Evolutionary conservation across 805 yeast species (phyloP).

Genomic region (Metschnikowia aberdeeniae): DNA sequence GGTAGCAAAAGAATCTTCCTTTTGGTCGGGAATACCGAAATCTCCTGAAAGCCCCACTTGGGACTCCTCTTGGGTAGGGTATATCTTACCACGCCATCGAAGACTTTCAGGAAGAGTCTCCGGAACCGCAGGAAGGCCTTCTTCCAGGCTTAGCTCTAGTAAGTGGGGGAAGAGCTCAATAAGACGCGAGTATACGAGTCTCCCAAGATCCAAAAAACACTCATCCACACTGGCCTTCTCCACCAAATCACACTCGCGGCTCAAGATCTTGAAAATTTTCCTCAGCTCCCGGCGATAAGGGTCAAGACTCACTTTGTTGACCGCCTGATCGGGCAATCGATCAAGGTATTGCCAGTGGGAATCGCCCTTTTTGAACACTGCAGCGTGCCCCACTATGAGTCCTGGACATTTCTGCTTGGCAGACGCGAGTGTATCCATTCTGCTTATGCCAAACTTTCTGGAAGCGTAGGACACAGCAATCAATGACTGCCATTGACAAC

Average conservation of each 20-base stretch:
- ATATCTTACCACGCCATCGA: constrained; percentile 28
- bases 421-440: constrained; percentile 68
- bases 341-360: constrained; percentile 74
- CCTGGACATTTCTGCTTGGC: constrained; percentile 76
- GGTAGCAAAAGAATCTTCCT: background rate
- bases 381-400: constrained; percentile 82
- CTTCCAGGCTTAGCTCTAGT: constrained; percentile 14
- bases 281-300: constrained; percentile 88
- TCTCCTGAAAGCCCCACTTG: background rate
- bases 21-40: background rate
- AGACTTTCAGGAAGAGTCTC: constrained; percentile 26
- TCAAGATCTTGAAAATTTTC: constrained; percentile 66
- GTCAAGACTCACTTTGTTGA: constrained; percentile 83
- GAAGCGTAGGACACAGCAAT: constrained; percentile 94
- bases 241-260: constrained; percentile 57
- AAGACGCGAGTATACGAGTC: constrained; percentile 46
- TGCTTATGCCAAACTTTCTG: constrained; percentile 68
- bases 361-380: constrained; percentile 87
- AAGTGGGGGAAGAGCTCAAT: constrained; percentile 47
- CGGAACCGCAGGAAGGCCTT: constrained; percentile 45
- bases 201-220: constrained; percentile 80
- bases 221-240: constrained; percentile 98
- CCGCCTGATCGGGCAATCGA: constrained; percentile 51
- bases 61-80: constrained; percentile 10
- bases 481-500: constrained; percentile 87